Conservation (phyloP, 2,329 filamentous ascomycete genomes). For the Pseudogymnoascus sp. region DNA sequence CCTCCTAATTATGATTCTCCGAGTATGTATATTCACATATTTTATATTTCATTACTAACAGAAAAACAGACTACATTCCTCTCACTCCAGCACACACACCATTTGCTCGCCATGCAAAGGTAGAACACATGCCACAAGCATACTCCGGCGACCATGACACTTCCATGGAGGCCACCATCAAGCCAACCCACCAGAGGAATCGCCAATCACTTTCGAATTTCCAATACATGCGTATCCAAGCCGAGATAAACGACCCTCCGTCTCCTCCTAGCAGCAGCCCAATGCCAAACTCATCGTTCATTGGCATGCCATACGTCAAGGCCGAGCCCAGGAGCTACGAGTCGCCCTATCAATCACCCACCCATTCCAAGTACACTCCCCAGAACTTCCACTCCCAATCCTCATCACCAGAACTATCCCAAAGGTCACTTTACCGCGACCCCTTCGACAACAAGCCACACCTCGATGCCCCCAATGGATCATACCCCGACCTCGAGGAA, state of each 20-base stretch:
- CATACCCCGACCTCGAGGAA: slow-evolving; percentile 16
- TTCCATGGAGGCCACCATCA: slow-evolving; percentile 58
- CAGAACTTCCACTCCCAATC: slow-evolving; percentile 38
- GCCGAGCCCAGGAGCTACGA: slow-evolving; percentile 33
- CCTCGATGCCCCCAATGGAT: slow-evolving; percentile 24
- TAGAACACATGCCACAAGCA: slow-evolving; percentile 33
- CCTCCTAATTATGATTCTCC: slow-evolving; percentile 51
- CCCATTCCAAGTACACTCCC: slow-evolving; percentile 31
- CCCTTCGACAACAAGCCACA: slow-evolving; percentile 38
- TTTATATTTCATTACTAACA: slow-evolving; percentile 14
- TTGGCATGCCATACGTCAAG: slow-evolving; percentile 40
- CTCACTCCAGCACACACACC: slow-evolving; percentile 61
- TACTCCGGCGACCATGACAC: slow-evolving; percentile 55
- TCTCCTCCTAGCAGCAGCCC: slow-evolving; percentile 47
- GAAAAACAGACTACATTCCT: slow-evolving; percentile 49
- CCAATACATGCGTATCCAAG: slow-evolving; percentile 48
- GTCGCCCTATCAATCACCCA: slow-evolving; percentile 21
- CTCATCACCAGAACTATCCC: slow-evolving; percentile 43
- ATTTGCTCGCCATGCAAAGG: slow-evolving; percentile 31
- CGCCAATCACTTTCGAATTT: slow-evolving; percentile 44
- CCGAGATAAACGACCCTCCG: slow-evolving; percentile 43
- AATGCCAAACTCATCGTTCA: slow-evolving; percentile 46
- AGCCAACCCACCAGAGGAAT: slow-evolving; percentile 41
- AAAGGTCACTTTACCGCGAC: slow-evolving; percentile 35
- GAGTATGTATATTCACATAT: slow-evolving; percentile 37